phyloP scores from a whole-genome alignment of 768 basidiomycete species.

The Boletus rubroflammeus region DNA sequence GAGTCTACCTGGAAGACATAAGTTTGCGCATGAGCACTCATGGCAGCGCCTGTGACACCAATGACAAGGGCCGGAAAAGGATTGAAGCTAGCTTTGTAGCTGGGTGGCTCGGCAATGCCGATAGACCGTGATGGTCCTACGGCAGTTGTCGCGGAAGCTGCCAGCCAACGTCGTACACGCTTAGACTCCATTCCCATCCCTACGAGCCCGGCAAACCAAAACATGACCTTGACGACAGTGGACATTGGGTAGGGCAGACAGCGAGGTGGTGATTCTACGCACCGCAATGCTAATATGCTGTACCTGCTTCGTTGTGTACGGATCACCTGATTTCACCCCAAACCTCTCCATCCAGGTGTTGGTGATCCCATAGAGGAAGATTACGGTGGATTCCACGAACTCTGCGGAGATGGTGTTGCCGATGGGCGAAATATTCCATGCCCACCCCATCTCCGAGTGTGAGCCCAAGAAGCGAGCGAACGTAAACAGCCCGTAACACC shows the following conservation, averaged over 20 bases:
- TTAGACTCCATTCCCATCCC: constrained; percentile 89
- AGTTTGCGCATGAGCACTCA: constrained; percentile 87
- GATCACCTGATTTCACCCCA: constrained; percentile 74
- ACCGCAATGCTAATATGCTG: constrained; percentile 95
- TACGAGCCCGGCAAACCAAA: constrained; percentile 87
- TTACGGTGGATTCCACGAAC: constrained; percentile 73
- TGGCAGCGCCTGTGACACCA: constrained; percentile 89
- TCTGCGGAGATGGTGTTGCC: constrained; percentile 59
- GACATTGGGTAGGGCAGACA: background rate
- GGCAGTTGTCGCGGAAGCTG: constrained; percentile 48
- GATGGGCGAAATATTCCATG: constrained; percentile 78
- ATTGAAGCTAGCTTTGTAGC: constrained; percentile 78
- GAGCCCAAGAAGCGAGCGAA: constrained; percentile 96
- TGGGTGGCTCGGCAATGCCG: constrained; percentile 59
- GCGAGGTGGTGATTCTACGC: constrained; percentile 19
- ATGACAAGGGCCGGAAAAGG: constrained; percentile 92
- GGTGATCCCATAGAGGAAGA: constrained; percentile 84
- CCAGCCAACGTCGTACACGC: constrained; percentile 68
- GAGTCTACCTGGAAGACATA: constrained; percentile 80
- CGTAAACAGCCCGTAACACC: constrained; percentile 82
- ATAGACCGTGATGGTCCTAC: constrained; percentile 24
- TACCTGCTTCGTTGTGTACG: constrained; percentile 86
- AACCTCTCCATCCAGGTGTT: constrained; percentile 99
- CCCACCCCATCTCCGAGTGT: constrained; percentile 86
- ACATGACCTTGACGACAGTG: constrained; percentile 60